Percentiles rank a stretch among this genome's conserved stretches.
phyloP scores from a whole-genome alignment of 495 filamentous ascomycete species.

The Cercophora newfieldiana region DNA sequence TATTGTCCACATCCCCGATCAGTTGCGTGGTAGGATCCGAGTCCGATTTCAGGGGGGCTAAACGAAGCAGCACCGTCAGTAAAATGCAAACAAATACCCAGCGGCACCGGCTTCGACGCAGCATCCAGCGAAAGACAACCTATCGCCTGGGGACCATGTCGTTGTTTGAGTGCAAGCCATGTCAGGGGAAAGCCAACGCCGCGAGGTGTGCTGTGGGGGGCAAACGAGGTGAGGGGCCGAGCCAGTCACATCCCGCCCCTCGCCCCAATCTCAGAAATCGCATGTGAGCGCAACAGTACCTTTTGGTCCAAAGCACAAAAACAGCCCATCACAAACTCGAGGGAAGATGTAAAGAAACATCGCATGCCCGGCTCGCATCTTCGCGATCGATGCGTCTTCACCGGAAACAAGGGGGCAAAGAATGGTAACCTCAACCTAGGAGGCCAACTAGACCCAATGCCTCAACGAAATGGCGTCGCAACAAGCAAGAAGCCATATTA shows the following conservation, averaged over 20 bases:
- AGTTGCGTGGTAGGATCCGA: background rate
- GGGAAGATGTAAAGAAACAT: background rate
- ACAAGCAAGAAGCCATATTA: background rate
- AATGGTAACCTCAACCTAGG: background rate
- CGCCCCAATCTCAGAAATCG: background rate
- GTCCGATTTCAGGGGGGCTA: too few relatives aligned
- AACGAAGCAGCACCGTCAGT: background rate
- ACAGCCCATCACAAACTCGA: background rate
- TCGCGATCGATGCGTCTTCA: background rate
- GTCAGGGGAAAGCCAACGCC: background rate
- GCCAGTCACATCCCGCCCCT: background rate
- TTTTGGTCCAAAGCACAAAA: background rate
- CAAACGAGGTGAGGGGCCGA: background rate
- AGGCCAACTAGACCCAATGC: background rate
- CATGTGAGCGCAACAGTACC: background rate
- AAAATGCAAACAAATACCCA: background rate
- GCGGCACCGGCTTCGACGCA: background rate
- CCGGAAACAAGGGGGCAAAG: background rate
- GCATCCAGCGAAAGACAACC: background rate
- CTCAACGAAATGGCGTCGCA: background rate
- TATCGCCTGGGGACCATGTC: background rate
- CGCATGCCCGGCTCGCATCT: background rate
- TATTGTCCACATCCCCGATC: constrained; percentile 30
- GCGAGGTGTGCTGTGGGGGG: background rate
- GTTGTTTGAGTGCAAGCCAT: background rate